These are phyloP conservation scores for Ostreobium quekettii DNA, from an alignment of 139 green algal genomes.

Conservation along the genomic window DNA sequence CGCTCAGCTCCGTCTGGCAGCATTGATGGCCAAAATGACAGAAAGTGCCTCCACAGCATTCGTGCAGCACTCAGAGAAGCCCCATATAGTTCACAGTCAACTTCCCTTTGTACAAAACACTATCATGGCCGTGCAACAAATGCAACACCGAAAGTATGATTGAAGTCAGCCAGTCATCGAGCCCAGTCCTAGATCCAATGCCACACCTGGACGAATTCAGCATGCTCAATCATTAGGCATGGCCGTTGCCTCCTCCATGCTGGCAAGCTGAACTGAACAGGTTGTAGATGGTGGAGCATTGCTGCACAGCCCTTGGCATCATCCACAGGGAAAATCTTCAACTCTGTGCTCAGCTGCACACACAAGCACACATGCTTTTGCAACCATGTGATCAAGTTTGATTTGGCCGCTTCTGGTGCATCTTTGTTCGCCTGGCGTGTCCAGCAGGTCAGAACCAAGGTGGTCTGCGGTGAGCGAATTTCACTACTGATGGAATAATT, in stretches of 20 bases:
- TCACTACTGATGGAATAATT: neutral
- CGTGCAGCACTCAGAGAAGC: neutral
- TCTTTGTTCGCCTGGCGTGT: neutral
- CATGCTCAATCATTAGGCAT: constrained; percentile 50
- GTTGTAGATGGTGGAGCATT: constrained; percentile 63
- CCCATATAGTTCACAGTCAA: neutral
- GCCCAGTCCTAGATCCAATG: neutral
- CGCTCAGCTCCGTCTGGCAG: too few relatives aligned
- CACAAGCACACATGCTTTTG: constrained; percentile 2
- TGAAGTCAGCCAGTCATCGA: neutral
- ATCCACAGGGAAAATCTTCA: constrained; percentile 47
- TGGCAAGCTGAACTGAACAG: constrained; percentile 30
- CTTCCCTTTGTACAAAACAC: neutral
- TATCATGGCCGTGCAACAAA: neutral
- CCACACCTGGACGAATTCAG: constrained; percentile 26
- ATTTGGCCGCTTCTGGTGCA: neutral
- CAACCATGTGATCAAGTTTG: neutral
- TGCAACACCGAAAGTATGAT: neutral
- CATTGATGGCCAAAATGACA: too few relatives aligned
- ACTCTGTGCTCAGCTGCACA: constrained; percentile 40
- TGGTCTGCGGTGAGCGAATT: neutral
- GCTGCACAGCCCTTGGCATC: constrained; percentile 35
- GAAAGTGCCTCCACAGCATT: neutral
- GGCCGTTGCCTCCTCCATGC: constrained; percentile 68
- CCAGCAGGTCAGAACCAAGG: neutral